Base-by-base conservation (phyloP, 169 alveolate genomes). In the Babesia microti region DNA sequence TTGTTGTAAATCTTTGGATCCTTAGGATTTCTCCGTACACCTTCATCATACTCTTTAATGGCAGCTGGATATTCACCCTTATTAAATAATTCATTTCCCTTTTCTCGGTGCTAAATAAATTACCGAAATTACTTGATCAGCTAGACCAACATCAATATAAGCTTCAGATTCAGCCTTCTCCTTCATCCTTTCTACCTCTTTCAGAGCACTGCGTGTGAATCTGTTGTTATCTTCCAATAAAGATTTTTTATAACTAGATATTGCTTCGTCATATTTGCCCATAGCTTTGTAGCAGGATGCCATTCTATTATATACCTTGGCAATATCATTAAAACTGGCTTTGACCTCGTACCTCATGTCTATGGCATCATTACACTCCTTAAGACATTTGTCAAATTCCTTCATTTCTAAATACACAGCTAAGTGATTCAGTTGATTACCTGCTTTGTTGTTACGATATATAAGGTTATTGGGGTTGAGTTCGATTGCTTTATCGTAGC, bases 381-480 rank as follows among this genome's bases (percentile, higher is more conserved):
- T 94, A 6, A 92, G 50, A 11, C 97, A 85, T 68, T 75, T 79
- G 24, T 91, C 96, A 70, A 75, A 90, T 1, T 89, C 83, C 34
- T 90, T 91, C 93, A 79, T 82, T 65, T 94, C 98, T 56, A 95
- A 68, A 81, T 89, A 90, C 22, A 85, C 97, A 17, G 98, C 98
- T 27, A 84, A 79, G 41, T 4, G 5, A 7, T 15, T 6, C 32
- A 9, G 27, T n/a, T 18, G 14, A 12, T 6, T 28, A 59, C 75
- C 73, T 7, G 95, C 96, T 49, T 89, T 89, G 68, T 89, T 89
- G 54, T 79, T 85, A 42, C 82, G 75, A 45, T 73, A 79, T 41
- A 85, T 54, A 33, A 89, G 69, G 48, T 89, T 90, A 19, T 54
- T 67, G 11, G 98, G 98, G 48, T 85, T 82, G 11, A 45, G 48